phyloP scores from a whole-genome alignment of 2,329 filamentous ascomycete genomes.

The Xylariaceae sp. region DNA sequence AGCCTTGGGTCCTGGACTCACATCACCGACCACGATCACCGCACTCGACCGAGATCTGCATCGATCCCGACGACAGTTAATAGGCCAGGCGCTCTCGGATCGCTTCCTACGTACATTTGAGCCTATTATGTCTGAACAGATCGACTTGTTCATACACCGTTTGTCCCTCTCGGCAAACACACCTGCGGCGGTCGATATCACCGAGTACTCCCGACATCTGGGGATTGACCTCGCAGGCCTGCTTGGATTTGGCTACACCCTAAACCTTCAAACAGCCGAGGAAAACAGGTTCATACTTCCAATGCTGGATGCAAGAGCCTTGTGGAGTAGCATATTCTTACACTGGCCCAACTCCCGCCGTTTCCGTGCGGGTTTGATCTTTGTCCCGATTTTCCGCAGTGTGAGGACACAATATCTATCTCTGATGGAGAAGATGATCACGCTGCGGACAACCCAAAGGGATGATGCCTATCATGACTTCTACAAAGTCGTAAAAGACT shows the following conservation, averaged over 20 bases:
- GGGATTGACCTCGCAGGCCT: conserved; percentile 2
- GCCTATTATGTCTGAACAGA: background rate
- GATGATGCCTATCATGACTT: conserved; percentile 34
- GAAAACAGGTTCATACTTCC: background rate
- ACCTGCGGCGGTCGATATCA: background rate
- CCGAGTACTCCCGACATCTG: background rate
- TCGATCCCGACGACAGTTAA: background rate
- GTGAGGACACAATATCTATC: conserved; percentile 2
- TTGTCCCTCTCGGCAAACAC: background rate
- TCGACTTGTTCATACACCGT: background rate
- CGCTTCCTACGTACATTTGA: background rate
- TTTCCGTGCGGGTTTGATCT: background rate
- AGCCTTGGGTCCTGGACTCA: background rate
- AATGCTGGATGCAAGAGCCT: background rate
- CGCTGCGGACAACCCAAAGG: background rate
- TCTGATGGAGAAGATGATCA: conserved; percentile 12
- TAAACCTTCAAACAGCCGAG: conserved; percentile 1
- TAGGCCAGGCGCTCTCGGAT: background rate
- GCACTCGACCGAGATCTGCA: background rate
- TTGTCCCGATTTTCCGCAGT: background rate
- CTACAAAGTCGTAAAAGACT: conserved; percentile 45
- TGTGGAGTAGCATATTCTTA: background rate
- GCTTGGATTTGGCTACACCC: background rate
- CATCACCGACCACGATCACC: background rate
- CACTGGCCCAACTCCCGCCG: background rate